Percentiles rank a stretch among this genome's conserved stretches.
phyloP scores from a whole-genome alignment of 75 land plant genomes.

The Adiantum capillusveneris region DNA sequence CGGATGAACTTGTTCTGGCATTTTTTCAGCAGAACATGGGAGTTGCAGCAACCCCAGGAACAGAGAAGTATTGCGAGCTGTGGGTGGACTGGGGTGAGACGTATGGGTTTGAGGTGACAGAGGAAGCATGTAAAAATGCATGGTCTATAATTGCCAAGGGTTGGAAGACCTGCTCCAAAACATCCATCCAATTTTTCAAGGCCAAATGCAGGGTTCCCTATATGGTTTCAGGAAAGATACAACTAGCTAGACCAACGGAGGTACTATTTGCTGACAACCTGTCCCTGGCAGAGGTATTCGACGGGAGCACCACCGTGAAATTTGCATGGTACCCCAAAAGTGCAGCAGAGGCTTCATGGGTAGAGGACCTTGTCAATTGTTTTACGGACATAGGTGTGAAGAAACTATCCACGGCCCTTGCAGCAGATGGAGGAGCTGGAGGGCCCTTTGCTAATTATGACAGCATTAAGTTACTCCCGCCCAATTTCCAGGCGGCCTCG shows the following conservation, averaged over 20 bases:
- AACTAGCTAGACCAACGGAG: background rate
- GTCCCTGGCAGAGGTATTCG: background rate
- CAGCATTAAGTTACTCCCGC: no score
- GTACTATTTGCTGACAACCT: background rate
- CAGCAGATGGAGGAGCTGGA: no score
- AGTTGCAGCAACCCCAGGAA: background rate
- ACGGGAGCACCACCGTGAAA: background rate
- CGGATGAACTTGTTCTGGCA: background rate
- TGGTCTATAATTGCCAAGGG: background rate
- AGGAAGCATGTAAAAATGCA: background rate
- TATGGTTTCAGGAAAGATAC: no score
- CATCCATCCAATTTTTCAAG: background rate
- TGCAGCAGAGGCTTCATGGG: background rate
- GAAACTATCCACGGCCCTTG: background rate
- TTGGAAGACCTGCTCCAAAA: background rate
- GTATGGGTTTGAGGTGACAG: background rate
- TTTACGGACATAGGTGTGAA: background rate
- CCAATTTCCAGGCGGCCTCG: no score
- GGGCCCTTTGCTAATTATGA: no score
- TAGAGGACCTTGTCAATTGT: background rate
- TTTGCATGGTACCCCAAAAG: background rate
- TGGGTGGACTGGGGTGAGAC: slow-evolving; percentile 6
- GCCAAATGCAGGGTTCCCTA: no score
- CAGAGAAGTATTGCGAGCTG: background rate
- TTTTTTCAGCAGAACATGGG: slow-evolving; percentile 2